phyloP scores from a whole-genome alignment of 768 basidiomycete species.

The Podaxis sp. region DNA sequence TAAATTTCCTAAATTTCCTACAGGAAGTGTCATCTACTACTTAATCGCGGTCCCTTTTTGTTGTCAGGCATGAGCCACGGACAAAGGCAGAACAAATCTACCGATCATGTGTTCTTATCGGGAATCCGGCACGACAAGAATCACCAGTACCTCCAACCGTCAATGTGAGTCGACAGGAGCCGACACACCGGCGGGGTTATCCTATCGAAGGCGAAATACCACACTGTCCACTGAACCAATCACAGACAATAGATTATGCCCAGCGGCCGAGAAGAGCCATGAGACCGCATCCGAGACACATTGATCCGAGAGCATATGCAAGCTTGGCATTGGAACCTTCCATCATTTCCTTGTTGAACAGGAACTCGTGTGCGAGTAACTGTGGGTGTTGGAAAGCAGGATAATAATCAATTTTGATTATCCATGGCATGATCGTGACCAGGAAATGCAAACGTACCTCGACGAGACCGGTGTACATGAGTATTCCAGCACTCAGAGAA shows the following conservation, averaged over 20 bases:
- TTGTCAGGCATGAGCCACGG: no score
- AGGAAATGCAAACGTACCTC: slow-evolving; percentile 48
- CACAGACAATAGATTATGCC: slow-evolving; percentile 51
- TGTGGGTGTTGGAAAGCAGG: slow-evolving; percentile 23
- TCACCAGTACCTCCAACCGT: neutral
- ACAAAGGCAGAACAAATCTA: no score
- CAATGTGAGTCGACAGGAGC: neutral
- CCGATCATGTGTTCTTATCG: neutral
- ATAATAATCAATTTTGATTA: neutral
- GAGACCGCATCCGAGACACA: slow-evolving; percentile 80
- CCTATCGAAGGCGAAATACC: neutral
- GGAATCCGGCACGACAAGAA: neutral
- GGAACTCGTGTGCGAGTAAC: slow-evolving; percentile 92
- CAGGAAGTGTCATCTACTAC: no score
- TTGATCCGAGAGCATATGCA: slow-evolving; percentile 72
- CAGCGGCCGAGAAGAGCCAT: slow-evolving; percentile 91
- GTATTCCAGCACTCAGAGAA: slow-evolving; percentile 81
- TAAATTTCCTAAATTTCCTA: no score
- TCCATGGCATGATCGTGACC: neutral
- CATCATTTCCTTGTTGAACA: slow-evolving; percentile 88
- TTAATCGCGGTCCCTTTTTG: no score
- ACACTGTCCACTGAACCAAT: neutral
- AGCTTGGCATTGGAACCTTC: slow-evolving; percentile 63
- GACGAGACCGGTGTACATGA: slow-evolving; percentile 85
- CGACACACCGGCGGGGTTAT: neutral